Percentiles rank a stretch among this genome's conserved stretches.
phyloP scores from a whole-genome alignment of 305 asterid genomes.

The Euphrasia arctica region DNA sequence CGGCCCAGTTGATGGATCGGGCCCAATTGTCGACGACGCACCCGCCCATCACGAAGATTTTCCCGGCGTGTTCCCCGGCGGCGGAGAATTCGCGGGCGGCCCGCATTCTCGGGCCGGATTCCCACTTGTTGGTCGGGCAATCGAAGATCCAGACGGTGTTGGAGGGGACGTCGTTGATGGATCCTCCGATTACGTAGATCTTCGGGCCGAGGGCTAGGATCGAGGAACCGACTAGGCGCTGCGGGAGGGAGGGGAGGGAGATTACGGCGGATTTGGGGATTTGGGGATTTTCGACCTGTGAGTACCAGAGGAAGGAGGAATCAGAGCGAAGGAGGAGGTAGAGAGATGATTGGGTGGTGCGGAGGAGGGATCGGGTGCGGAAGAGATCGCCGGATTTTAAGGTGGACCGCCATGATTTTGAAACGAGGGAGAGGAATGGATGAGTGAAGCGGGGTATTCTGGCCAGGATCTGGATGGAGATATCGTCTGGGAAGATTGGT shows the following conservation, averaged over 20 bases:
- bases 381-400: conserved; percentile 51
- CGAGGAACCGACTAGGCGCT: conserved; percentile 63
- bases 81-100: conserved; percentile 76
- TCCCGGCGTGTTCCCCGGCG: conserved; percentile 60
- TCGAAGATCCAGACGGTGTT: conserved; percentile 64
- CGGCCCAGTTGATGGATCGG: conserved; percentile 78
- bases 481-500: conserved; percentile 61
- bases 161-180: conserved; percentile 56
- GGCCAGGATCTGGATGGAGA: conserved; percentile 66
- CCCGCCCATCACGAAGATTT: conserved; percentile 76
- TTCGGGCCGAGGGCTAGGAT: conserved; percentile 53
- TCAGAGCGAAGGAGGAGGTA: conserved; percentile 54
- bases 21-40: conserved; percentile 82
- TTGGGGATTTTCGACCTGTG: conserved; percentile 32
- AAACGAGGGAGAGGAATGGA: conserved; percentile 60
- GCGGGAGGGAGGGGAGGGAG: conserved; percentile 52
- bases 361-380: conserved; percentile 56
- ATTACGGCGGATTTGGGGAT: conserved; percentile 26
- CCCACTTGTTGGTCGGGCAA: conserved; percentile 73
- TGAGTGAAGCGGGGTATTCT: conserved; percentile 57
- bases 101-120: conserved; percentile 64
- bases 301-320: conserved; percentile 60
- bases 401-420: conserved; percentile 67
- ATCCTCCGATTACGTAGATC: conserved; percentile 77
- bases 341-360: conserved; percentile 50